Conservation (phyloP, 306 rosid genomes). For the Medicago lupulina region DNA sequence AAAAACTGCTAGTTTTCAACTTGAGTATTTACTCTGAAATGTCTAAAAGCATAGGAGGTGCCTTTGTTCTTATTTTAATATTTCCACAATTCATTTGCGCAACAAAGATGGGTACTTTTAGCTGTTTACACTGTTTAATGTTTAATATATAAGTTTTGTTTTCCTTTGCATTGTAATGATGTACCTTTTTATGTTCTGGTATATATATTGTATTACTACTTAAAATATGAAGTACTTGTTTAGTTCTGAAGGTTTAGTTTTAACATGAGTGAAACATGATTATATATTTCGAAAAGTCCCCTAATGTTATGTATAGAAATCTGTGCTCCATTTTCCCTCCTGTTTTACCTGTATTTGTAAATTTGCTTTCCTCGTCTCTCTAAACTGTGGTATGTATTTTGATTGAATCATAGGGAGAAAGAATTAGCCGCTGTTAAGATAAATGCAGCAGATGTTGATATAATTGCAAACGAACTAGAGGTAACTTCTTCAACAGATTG, state of each 20-base stretch:
- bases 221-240: not conserved
- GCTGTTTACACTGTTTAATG: constrained; percentile 2
- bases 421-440: constrained; percentile 92
- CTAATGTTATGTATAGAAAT: not conserved
- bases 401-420: constrained; percentile 68
- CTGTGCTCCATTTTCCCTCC: not conserved
- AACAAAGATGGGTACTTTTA: constrained; percentile 12
- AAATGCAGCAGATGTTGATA: constrained; percentile 81
- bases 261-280: constrained; percentile 9
- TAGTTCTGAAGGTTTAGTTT: not conserved
- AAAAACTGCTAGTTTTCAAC: constrained; percentile 2
- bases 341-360: not conserved
- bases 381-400: constrained; percentile 13
- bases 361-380: not conserved
- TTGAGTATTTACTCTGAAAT: constrained; percentile 1
- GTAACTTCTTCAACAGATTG: constrained; percentile 43
- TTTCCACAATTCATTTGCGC: constrained; percentile 1
- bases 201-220: constrained; percentile 8
- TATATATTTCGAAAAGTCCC: not conserved
- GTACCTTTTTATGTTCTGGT: constrained; percentile 1
- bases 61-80: not conserved
- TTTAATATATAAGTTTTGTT: constrained; percentile 6
- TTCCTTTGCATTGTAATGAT: not conserved
- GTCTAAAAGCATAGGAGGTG: constrained; percentile 21
- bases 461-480: constrained; percentile 92